Evolutionary conservation across 176 grass and related monocot genomes (phyloP), one percentile per base, ranked within the genome.

Genomic region (Elymus sibiricus): DNA sequence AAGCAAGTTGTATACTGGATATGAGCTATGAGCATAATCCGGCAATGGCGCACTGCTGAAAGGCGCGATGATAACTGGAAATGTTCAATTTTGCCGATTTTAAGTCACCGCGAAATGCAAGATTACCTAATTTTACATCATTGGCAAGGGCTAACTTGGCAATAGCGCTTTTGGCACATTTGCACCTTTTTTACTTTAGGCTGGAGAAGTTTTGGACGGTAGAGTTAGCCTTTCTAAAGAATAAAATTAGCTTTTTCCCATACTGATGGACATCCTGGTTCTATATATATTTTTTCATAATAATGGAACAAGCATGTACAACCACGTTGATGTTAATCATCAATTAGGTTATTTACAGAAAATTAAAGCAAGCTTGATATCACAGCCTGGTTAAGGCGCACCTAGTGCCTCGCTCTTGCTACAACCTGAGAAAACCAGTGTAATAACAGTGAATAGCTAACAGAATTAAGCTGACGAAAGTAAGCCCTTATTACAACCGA

Each of bases 101-200:
- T 66, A 89, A 9, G 37, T 68, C 34, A 60, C 8, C 31, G 42
- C 21, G 10, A 62, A 62, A 62, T 62, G 10, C 10, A 0, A 31
- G 16, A 29, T 75, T 29, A 75, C 0, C 66, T 70, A 19, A 38
- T 62, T 70, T 70, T 70, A 70, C 32, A 70, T 70, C 31, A 70
- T 0, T 70, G 1, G 0, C 15, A 9, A 34, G 28, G 9, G 34
- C 0, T 78, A 59, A 22, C 26, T 70, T 46, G 66, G 22, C 80
- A 35, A 28, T 6, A 64, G 16, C 49, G 8, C 44, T 60, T 84
- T 74, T 79, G 28, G 37, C 35, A 11, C 85, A 61, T 76, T 37
- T 26, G 13, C 14, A 19, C 35, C 9, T 85, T 72, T 84, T 72
- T 86, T 83, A 12, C 35, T 74, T 88, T 70, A 83, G 59, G 66